A percentile compares a stretch with the other conserved stretches of the same genome.
phyloP scores from a whole-genome alignment of 768 basidiomycete genomes.

The Sarcodon sp. region DNA sequence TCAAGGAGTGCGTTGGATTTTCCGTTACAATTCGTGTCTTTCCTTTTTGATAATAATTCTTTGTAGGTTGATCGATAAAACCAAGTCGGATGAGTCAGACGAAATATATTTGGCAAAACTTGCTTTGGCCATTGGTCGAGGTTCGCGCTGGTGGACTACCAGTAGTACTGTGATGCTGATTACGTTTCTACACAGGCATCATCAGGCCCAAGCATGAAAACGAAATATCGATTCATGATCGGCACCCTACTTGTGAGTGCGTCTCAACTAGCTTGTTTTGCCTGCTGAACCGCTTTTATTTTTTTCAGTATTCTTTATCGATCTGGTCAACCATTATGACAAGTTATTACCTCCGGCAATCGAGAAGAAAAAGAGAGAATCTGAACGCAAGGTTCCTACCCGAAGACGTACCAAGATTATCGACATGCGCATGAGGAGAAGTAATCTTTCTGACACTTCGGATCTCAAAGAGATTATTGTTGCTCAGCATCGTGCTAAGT shows the following conservation, averaged over 20 bases:
- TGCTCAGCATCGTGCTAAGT: slow-evolving; percentile 25
- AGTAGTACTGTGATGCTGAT: background rate
- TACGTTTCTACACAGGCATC: slow-evolving; percentile 35
- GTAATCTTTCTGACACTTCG: slow-evolving; percentile 56
- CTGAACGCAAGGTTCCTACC: slow-evolving; percentile 70
- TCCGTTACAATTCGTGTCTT: background rate
- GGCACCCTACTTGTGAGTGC: slow-evolving; percentile 63
- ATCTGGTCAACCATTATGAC: slow-evolving; percentile 67
- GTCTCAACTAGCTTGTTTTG: background rate
- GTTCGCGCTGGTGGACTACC: slow-evolving; percentile 30
- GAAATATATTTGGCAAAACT: slow-evolving; percentile 83
- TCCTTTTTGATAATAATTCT: background rate
- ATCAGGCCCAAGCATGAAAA: slow-evolving; percentile 75
- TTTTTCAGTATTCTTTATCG: slow-evolving; percentile 63
- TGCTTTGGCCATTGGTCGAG: slow-evolving; percentile 74
- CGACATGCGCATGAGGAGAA: slow-evolving; percentile 80
- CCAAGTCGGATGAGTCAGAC: slow-evolving; percentile 52
- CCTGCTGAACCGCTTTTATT: background rate
- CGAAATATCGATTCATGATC: slow-evolving; percentile 82
- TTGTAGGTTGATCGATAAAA: slow-evolving; percentile 53
- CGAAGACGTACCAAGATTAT: slow-evolving; percentile 81
- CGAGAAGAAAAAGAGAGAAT: slow-evolving; percentile 75
- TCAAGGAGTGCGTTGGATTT: slow-evolving; percentile 41
- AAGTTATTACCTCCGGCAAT: slow-evolving; percentile 72
- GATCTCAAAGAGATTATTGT: slow-evolving; percentile 62